Evolutionary conservation across 1,284 basidiomycete species (phyloP).

Genomic region (Trametes polyzona): DNA sequence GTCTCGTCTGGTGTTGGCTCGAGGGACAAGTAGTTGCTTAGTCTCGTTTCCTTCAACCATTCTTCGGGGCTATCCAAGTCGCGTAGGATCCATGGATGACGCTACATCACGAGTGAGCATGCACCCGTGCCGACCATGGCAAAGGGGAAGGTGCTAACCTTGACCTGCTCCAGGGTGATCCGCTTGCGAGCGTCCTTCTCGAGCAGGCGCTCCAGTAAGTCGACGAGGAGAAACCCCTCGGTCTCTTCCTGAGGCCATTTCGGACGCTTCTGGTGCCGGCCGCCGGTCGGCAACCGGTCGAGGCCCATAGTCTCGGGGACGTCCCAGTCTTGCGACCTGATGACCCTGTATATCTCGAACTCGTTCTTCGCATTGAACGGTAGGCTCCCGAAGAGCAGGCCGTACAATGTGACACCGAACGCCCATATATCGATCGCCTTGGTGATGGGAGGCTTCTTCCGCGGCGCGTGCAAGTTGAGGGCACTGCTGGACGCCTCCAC

Average conservation of each 20-base stretch:
- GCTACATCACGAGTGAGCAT: slow-evolving; percentile 41
- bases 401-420: slow-evolving; percentile 96
- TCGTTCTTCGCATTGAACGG: slow-evolving; percentile 76
- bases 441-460: slow-evolving; percentile 74
- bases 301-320: slow-evolving; percentile 77
- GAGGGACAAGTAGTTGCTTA: slow-evolving; percentile 59
- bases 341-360: slow-evolving; percentile 84
- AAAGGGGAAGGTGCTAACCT: slow-evolving; percentile 55
- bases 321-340: slow-evolving; percentile 80
- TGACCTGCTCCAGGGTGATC: slow-evolving; percentile 84
- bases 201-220: slow-evolving; percentile 77
- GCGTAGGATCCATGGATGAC: slow-evolving; percentile 76
- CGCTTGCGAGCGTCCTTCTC: slow-evolving; percentile 84
- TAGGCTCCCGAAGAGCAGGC: slow-evolving; percentile 85
- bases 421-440: slow-evolving; percentile 99
- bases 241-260: slow-evolving; percentile 40
- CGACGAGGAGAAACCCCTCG: slow-evolving; percentile 66
- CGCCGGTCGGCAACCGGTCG: slow-evolving; percentile 68
- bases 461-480: slow-evolving; percentile 35
- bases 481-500: slow-evolving; percentile 22
- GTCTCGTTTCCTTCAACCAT: slow-evolving; percentile 84
- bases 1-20: slow-evolving; percentile 84
- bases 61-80: slow-evolving; percentile 72
- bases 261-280: slow-evolving; percentile 46
- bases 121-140: slow-evolving; percentile 8